A percentile compares a stretch with the other conserved stretches of the same genome.
Evolutionary conservation across 2,329 filamentous ascomycete genomes (phyloP).

Genomic region (Arachnopeziza araneosa): DNA sequence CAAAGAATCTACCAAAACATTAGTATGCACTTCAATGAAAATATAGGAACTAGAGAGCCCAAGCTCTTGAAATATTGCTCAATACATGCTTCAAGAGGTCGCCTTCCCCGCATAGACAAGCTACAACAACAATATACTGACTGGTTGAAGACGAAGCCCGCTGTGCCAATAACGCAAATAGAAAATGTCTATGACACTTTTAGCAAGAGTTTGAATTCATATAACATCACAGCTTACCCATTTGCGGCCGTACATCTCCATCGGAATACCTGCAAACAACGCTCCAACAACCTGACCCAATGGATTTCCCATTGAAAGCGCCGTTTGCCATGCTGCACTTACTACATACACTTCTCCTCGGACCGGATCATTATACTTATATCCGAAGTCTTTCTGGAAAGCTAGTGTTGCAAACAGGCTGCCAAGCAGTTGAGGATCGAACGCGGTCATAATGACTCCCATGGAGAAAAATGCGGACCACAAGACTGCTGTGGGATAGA

Average conservation of each 20-base stretch:
- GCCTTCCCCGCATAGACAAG: constrained; percentile 19
- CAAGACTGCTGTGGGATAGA: constrained; percentile 80
- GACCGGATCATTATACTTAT: not conserved
- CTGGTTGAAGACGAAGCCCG: constrained; percentile 18
- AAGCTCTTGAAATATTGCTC: not conserved
- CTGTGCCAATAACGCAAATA: constrained; percentile 19
- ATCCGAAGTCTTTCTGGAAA: constrained; percentile 35
- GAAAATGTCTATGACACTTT: constrained; percentile 14
- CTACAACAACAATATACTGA: not conserved
- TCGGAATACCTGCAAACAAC: constrained; percentile 40
- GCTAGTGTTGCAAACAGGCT: constrained; percentile 21
- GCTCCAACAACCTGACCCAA: constrained; percentile 32
- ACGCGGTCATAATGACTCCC: constrained; percentile 88
- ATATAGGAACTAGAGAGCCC: not conserved
- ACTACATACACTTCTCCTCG: constrained; percentile 24
- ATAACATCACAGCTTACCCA: constrained; percentile 1
- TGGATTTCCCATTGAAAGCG: constrained; percentile 19
- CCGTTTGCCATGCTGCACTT: constrained; percentile 40
- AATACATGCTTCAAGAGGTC: constrained; percentile 22
- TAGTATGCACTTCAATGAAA: constrained; percentile 17
- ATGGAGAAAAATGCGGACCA: constrained; percentile 88
- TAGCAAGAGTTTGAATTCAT: constrained; percentile 14
- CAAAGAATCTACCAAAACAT: constrained; percentile 39
- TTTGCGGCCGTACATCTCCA: constrained; percentile 17
- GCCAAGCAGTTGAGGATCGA: constrained; percentile 44